Evolutionary conservation across 176 grass and related monocot genomes (phyloP).

Genomic region (Aegilops speltoides): DNA sequence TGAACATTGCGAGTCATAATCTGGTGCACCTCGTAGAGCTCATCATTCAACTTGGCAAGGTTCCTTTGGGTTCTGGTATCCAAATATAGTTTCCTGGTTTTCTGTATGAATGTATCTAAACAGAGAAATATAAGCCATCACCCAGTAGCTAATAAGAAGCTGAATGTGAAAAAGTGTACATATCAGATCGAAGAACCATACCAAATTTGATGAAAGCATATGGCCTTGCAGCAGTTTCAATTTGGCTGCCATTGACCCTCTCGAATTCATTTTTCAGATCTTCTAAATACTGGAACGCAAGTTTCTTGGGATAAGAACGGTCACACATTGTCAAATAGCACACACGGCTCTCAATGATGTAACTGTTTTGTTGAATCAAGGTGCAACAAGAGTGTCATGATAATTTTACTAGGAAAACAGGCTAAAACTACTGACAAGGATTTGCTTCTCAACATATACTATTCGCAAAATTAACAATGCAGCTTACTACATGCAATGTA

Average conservation of each 20-base stretch:
- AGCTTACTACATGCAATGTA: not conserved
- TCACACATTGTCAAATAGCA: conserved; percentile 99
- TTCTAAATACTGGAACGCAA: conserved; percentile 94
- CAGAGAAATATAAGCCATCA: conserved; percentile 21
- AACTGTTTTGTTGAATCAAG: conserved; percentile 56
- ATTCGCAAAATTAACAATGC: not conserved
- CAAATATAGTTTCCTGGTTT: conserved; percentile 91
- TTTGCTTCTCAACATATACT: not conserved
- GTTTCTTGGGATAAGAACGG: conserved; percentile 95
- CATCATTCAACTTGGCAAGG: conserved; percentile 88
- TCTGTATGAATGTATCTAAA: conserved; percentile 94
- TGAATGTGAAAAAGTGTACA: conserved; percentile 8
- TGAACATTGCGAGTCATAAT: conserved; percentile 98
- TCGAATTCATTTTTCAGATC: conserved; percentile 99
- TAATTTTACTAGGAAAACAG: not conserved
- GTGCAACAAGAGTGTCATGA: conserved; percentile 5
- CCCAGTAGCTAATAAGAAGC: conserved; percentile 13
- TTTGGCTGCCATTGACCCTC: conserved; percentile 86
- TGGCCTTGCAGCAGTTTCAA: conserved; percentile 93
- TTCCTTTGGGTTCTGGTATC: conserved; percentile 94
- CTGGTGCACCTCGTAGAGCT: conserved; percentile 93
- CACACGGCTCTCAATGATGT: conserved; percentile 89
- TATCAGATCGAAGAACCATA: conserved; percentile 32
- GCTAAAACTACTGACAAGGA: not conserved
- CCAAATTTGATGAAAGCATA: conserved; percentile 99